Evolutionary conservation across 1,284 basidiomycete genomes (phyloP).

Genomic region (Leccinum pachyderme): DNA sequence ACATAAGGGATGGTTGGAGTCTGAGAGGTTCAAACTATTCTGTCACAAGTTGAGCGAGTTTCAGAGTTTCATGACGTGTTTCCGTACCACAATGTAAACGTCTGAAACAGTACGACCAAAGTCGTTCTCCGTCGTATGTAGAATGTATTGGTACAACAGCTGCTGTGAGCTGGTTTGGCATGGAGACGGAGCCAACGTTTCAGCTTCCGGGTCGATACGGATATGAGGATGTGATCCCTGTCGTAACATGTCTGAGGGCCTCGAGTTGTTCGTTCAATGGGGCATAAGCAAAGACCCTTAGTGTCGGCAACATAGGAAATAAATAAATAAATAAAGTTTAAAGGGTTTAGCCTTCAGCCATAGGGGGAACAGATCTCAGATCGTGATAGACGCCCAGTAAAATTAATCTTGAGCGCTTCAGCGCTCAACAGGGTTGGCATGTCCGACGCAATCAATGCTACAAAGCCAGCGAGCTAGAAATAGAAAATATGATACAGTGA

Average conservation of each 20-base stretch:
- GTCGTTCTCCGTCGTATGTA: not conserved
- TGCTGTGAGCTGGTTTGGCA: not conserved
- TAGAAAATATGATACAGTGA: not conserved
- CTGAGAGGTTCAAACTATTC: too few species aligned
- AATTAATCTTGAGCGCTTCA: not conserved
- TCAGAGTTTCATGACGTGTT: not conserved
- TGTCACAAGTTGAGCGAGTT: not conserved
- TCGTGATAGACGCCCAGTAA: not conserved
- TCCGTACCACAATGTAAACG: not conserved
- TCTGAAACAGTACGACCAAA: not conserved
- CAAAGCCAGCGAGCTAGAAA: not conserved
- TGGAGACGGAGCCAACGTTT: not conserved
- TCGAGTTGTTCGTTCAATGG: not conserved
- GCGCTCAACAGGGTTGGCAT: not conserved
- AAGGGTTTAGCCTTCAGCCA: slow-evolving; percentile 19
- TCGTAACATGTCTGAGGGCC: too few species aligned
- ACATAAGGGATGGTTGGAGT: too few species aligned
- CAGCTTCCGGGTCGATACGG: not conserved
- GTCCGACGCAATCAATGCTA: not conserved
- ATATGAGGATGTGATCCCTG: not conserved
- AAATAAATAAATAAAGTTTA: slow-evolving; percentile 5
- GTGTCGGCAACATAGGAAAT: not conserved
- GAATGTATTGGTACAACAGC: not conserved
- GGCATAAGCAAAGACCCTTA: not conserved
- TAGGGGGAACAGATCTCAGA: slow-evolving; percentile 18